Conservation (phyloP, 75 land plant species). For the Selaginella tamariscina region DNA sequence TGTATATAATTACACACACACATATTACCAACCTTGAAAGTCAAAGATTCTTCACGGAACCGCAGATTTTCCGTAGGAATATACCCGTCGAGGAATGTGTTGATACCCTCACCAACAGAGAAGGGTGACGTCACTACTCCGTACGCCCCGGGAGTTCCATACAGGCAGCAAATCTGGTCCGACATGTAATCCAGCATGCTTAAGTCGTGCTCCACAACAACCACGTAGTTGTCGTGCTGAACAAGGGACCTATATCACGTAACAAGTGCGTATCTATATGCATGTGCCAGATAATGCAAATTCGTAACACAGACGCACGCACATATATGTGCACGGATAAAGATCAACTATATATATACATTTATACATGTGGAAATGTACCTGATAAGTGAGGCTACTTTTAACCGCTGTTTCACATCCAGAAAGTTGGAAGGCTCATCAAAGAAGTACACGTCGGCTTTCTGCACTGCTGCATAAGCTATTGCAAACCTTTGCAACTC, state of each 20-base stretch:
- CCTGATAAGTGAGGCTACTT: constrained; percentile 86
- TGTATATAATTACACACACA: no score
- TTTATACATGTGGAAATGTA: constrained; percentile 79
- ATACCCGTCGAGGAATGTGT: constrained; percentile 90
- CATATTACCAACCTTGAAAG: constrained; percentile 90
- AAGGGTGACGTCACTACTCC: constrained; percentile 98
- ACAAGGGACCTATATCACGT: no score
- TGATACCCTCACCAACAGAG: constrained; percentile 95
- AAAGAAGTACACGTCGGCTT: constrained; percentile 98
- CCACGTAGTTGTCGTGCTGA: constrained; percentile 99
- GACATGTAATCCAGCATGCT: constrained; percentile 96
- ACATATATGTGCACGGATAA: constrained; percentile 5
- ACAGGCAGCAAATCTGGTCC: constrained; percentile 96
- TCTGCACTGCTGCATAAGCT: constrained; percentile 89
- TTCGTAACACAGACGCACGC: constrained; percentile 9
- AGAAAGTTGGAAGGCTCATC: constrained; percentile 98
- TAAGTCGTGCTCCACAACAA: constrained; percentile 97
- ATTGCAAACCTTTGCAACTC: constrained; percentile 97
- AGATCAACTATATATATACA: constrained; percentile 15
- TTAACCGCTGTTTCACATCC: constrained; percentile 93
- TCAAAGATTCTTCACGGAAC: constrained; percentile 88
- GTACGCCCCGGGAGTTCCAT: constrained; percentile 95
- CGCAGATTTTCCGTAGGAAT: constrained; percentile 96
- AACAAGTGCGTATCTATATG: no score
- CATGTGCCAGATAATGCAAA: no score